Conservation (phyloP, 192 early-diverging fungal genomes). For the Podila minutissima region DNA sequence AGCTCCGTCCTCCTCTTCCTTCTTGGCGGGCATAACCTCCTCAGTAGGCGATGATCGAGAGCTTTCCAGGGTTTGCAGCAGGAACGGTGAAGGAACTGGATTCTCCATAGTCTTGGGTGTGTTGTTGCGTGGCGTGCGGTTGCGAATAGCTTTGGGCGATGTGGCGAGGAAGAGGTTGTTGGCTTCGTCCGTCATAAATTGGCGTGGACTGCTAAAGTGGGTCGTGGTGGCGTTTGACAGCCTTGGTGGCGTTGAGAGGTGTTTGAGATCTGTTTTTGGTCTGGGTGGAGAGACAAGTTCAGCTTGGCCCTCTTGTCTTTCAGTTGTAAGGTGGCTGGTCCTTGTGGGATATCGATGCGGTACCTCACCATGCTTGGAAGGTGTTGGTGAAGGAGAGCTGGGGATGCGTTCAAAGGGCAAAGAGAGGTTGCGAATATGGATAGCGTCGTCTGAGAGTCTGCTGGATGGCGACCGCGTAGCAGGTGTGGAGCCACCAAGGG, state of each 20-base stretch:
- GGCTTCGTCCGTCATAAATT: conserved; percentile 13
- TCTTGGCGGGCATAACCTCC: not conserved
- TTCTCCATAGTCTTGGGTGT: not conserved
- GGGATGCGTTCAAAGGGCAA: conserved; percentile 25
- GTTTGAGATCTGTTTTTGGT: not conserved
- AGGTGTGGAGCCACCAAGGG: not conserved
- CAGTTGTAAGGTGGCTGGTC: not conserved
- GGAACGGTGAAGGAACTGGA: too few species aligned
- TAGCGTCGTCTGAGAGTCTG: conserved; percentile 14
- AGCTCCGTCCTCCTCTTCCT: not conserved
- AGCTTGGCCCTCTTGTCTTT: not conserved
- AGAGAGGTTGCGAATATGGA: conserved; percentile 6
- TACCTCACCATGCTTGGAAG: not conserved
- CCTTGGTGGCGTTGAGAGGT: not conserved
- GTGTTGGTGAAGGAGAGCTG: not conserved
- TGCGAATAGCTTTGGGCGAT: conserved; percentile 17
- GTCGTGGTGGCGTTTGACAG: not conserved
- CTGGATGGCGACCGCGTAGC: conserved; percentile 11
- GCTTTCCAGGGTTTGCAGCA: too few species aligned
- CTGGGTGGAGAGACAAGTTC: not conserved
- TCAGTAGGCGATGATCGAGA: not conserved
- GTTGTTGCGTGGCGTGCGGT: conserved; percentile 11
- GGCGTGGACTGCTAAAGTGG: conserved; percentile 3
- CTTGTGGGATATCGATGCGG: not conserved
- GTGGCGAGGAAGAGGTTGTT: conserved; percentile 27